Base-by-base conservation (phyloP, 1,284 basidiomycete genomes). In the Athelia psychrophila region DNA sequence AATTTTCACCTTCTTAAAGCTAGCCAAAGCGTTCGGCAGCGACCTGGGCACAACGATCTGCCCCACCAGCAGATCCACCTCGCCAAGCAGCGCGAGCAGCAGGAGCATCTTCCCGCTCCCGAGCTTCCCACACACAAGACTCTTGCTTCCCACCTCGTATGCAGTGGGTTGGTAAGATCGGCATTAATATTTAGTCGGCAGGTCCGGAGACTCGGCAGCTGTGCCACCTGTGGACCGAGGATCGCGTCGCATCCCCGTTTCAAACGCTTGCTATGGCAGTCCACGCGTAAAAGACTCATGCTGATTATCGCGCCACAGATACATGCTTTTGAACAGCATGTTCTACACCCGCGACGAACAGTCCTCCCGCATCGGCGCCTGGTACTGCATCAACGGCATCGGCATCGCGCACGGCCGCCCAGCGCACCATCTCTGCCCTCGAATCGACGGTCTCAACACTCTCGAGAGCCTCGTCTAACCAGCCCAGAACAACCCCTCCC, bases 41-140 rank as follows among this genome's bases (percentile, higher is more conserved):
- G 93, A 93, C n/a, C 92, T 81, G 2, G 94, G 94, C 61, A 90
- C 92, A 10, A 86, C 56, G 27, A 94, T 68, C 60, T 91, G 87
- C 1, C 92, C 94, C 16, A 88, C 75, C 8, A 96, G 72, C 18
- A 95, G 58, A 68, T 97, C 93, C 2, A 91, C 89, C 72, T 97
- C 94, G n/a, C 95, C 94, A 3, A 97, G 79, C n/a, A 97, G 78
- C 8, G 91, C 91, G 79, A n/a, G n/a, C n/a, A n/a, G n/a, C n/a
- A n/a, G n/a, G n/a, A n/a, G n/a, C n/a, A n/a, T n/a, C n/a, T n/a
- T n/a, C n/a, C n/a, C n/a, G n/a, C n/a, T n/a, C n/a, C n/a, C n/a
- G n/a, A n/a, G n/a, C n/a, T n/a, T n/a, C n/a, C n/a, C n/a, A n/a
- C n/a, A n/a, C n/a, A n/a, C n/a, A n/a, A n/a, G n/a, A n/a, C n/a